phyloP scores from a whole-genome alignment of 2,329 filamentous ascomycete species.

The Fusarium graminum region DNA sequence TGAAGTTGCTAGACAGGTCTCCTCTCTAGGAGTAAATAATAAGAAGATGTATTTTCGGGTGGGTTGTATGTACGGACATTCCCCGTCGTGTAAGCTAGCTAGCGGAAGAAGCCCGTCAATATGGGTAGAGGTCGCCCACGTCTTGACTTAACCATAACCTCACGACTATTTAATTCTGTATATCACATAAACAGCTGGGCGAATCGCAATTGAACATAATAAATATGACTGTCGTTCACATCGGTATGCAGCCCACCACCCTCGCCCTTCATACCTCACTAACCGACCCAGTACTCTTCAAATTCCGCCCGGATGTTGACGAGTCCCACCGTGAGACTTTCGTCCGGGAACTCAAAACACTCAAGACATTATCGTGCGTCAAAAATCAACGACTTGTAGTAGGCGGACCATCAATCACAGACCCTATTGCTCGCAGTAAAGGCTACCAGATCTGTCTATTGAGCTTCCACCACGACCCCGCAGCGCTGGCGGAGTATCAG shows the following conservation, averaged over 20 bases:
- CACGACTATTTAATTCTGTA: neutral
- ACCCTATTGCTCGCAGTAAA: slow-evolving; percentile 65
- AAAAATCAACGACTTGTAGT: slow-evolving; percentile 63
- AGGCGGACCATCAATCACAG: slow-evolving; percentile 65
- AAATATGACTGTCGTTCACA: slow-evolving; percentile 54
- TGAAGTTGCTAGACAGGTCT: too few species aligned
- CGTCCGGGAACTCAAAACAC: slow-evolving; percentile 60
- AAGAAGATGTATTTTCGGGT: neutral
- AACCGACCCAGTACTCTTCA: slow-evolving; percentile 61
- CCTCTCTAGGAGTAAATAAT: too few species aligned
- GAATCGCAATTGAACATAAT: neutral
- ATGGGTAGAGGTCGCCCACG: neutral
- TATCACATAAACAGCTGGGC: neutral
- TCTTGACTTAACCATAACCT: neutral
- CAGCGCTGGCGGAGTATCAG: slow-evolving; percentile 64
- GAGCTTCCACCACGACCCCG: slow-evolving; percentile 62
- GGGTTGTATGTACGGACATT: neutral
- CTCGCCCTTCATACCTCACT: neutral
- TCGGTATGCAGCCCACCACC: slow-evolving; percentile 44
- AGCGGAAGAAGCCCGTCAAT: neutral
- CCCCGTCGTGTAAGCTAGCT: neutral
- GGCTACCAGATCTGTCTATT: slow-evolving; percentile 65
- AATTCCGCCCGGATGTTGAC: slow-evolving; percentile 59
- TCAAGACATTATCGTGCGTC: slow-evolving; percentile 64
- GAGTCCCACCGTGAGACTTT: slow-evolving; percentile 60